Conservation (phyloP, 306 rosid species). For the Malus asiatica region DNA sequence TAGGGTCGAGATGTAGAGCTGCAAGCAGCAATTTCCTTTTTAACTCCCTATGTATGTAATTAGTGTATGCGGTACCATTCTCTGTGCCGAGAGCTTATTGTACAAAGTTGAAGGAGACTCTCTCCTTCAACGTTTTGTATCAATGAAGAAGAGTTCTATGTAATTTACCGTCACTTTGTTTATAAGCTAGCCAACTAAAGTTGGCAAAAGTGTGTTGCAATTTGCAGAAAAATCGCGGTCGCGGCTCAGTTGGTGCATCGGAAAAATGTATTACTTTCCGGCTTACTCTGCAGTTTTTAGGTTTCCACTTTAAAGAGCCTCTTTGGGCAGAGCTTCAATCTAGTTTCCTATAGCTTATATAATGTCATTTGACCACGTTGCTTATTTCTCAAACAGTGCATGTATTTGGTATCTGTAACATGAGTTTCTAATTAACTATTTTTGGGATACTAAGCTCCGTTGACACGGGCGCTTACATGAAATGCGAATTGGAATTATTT, state of each 20-base stretch:
- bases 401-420: too few species aligned
- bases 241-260: background rate
- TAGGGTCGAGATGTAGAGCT: slow-evolving; percentile 21
- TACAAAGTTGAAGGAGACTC: slow-evolving; percentile 22
- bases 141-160: background rate
- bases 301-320: background rate
- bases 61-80: slow-evolving; percentile 23
- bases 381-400: background rate
- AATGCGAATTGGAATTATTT: too few species aligned
- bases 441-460: too few species aligned
- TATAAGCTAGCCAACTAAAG: background rate
- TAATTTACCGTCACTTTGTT: background rate
- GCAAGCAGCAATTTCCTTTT: slow-evolving; percentile 31
- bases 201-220: background rate
- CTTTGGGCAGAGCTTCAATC: background rate
- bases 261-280: background rate
- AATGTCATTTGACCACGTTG: background rate
- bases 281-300: background rate
- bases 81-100: slow-evolving; percentile 29
- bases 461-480: too few species aligned
- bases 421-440: too few species aligned
- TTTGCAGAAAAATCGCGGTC: background rate
- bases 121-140: slow-evolving; percentile 8
- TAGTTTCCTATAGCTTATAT: background rate
- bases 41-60: slow-evolving; percentile 24